These are phyloP conservation scores for Trifolium subterraneum DNA, from an alignment of 306 rosid genomes.

Conservation along the genomic window DNA sequence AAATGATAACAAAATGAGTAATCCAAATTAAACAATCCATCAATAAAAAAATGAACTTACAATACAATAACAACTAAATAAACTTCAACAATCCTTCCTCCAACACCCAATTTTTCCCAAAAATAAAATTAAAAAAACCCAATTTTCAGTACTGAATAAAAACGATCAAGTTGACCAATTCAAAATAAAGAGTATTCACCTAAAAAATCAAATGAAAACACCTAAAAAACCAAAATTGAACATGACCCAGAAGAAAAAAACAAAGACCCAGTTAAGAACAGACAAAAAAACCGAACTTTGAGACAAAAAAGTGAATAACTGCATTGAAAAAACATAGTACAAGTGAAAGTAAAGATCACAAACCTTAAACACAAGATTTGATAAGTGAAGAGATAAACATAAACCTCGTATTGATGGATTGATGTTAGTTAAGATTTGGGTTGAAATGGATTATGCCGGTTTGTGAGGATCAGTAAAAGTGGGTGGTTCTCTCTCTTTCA, in stretches of 20 bases:
- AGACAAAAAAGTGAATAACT: slow-evolving; percentile 22
- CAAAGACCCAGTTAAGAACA: slow-evolving; percentile 1
- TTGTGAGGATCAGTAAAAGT: slow-evolving; percentile 32
- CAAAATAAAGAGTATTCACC: background rate
- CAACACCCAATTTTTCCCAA: background rate
- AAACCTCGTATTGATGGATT: slow-evolving; percentile 33
- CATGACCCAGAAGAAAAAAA: background rate
- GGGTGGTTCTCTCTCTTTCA: slow-evolving; percentile 1
- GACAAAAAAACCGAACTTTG: slow-evolving; percentile 27
- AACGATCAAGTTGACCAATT: slow-evolving; percentile 46
- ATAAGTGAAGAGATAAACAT: slow-evolving; percentile 6
- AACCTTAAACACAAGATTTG: slow-evolving; percentile 39
- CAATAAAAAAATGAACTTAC: background rate
- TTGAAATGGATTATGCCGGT: slow-evolving; percentile 34
- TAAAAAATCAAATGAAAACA: background rate
- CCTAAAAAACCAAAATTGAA: background rate
- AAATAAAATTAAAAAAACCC: background rate
- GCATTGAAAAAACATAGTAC: slow-evolving; percentile 27
- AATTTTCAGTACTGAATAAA: slow-evolving; percentile 1
- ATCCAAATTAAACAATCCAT: slow-evolving; percentile 27
- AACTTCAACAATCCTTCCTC: slow-evolving; percentile 24
- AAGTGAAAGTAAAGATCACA: slow-evolving; percentile 7
- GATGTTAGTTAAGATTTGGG: slow-evolving; percentile 30
- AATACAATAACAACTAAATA: background rate
- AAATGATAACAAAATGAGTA: background rate